phyloP scores from a whole-genome alignment of 2,329 filamentous ascomycete genomes.

The Scedosporium dehoogii region DNA sequence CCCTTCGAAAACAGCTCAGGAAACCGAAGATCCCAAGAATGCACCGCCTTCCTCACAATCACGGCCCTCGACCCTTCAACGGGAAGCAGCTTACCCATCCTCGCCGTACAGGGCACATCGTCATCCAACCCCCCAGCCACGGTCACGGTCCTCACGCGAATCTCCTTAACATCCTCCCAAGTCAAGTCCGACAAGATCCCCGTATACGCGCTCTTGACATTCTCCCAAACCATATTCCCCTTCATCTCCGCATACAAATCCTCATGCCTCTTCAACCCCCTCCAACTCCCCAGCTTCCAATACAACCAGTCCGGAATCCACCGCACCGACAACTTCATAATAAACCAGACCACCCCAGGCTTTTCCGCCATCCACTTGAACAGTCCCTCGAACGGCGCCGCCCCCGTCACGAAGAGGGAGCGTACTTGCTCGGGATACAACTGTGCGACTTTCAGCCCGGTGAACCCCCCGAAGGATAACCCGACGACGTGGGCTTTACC shows the following conservation, averaged over 20 bases:
- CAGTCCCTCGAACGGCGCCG: conserved; percentile 18
- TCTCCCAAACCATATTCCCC: conserved; percentile 19
- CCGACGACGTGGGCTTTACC: conserved; percentile 28
- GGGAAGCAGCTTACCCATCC: conserved; percentile 17
- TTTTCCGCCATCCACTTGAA: conserved; percentile 16
- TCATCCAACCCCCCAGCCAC: conserved; percentile 23
- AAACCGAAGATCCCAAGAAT: conserved; percentile 30
- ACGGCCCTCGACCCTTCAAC: conserved; percentile 16
- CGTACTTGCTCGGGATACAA: conserved; percentile 23
- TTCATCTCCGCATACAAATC: conserved; percentile 23
- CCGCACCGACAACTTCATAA: conserved; percentile 15
- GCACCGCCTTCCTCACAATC: conserved; percentile 24
- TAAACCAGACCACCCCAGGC: conserved; percentile 18
- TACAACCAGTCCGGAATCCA: conserved; percentile 18
- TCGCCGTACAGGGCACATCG: conserved; percentile 19
- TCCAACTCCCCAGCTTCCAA: conserved; percentile 16
- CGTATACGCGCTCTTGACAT: conserved; percentile 15
- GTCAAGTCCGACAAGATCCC: conserved; percentile 11
- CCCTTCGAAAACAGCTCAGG: conserved; percentile 26
- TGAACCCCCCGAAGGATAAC: conserved; percentile 28
- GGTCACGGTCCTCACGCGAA: conserved; percentile 17
- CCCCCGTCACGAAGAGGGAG: conserved; percentile 24
- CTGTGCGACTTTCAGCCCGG: conserved; percentile 21
- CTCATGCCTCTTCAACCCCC: conserved; percentile 17
- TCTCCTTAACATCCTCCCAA: conserved; percentile 5